Base-by-base conservation (phyloP, 345 rosid species). In the Pistacia atlantica region DNA sequence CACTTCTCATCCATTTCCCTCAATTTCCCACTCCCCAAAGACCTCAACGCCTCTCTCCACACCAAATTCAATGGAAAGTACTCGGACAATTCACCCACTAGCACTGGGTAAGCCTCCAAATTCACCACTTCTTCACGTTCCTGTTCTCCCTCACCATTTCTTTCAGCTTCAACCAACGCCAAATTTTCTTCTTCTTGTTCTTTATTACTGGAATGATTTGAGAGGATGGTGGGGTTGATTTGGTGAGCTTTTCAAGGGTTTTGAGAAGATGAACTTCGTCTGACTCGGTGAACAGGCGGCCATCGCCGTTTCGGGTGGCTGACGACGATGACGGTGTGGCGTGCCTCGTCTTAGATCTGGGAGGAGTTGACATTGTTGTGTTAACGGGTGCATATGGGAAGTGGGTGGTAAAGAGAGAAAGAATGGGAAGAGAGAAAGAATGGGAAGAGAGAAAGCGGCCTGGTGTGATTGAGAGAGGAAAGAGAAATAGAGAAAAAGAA, bases 211-310 rank as follows among this genome's bases (percentile, higher is more conserved):
- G 66, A 22, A 8, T 59, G 49, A 72, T 18, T 17, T 67, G 13
- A 6, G 78, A 28, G n/a, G 69, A 12, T 3, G 52, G 10, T 14
- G 18, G n/a, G 49, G 20, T 62, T 49, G 69, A 25, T 20, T 74
- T 42, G 72, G 60, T n/a, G 69, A 37, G 20, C 33, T 78, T 75
- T 49, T 48, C 28, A 25, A 74, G 63, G 62, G 77, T 48, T 58
- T 83, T 71, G 75, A 83, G 80, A 72, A 80, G 80, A 38, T 71
- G 63, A 73, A 83, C 61, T 80, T 77, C 83, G 48, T 83, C 78
- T 28, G 75, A 56, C 11, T 83, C 75, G 37, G 79, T 70, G 79
- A 80, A 80, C 28, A 83, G 18, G 13, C 80, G 75, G 20, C 76
- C 42, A 38, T 4, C 42, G 42, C 42, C 35, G 59, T 49, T 73